Evolutionary conservation across 306 rosid genomes (phyloP), one percentile per base, ranked within the genome.

Genomic region (Vigna angularis): DNA sequence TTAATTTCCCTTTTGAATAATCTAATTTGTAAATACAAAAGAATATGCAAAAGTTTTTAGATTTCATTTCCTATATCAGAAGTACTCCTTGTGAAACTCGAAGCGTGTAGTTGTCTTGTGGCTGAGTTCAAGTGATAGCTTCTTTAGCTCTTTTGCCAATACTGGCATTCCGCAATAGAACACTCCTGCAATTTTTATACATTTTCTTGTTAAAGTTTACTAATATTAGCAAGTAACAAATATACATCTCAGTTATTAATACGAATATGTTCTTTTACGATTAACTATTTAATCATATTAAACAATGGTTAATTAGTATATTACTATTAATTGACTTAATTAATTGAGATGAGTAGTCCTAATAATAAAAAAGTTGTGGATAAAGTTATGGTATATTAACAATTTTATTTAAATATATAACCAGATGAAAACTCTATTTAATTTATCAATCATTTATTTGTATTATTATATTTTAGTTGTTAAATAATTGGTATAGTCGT

Each of bases 81-180:
- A 95, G 80, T 95, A 85, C 89, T 95, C 99, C 82, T 94, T 95
- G 79, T 93, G 99, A 82, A 95, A 95, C 69, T 95, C 90, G 3
- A 93, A 95, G 48, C 98, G 91, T 40, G 98, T 95, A 7, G 90
- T 73, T 83, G 99, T 93, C 88, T 88, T 89, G 75, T 86, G 91
- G 59, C 89, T 93, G 55, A 87, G 83, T 55, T 95, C 94, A 0
- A 79, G 87, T 52, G 98, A 90, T 26, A 95, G 87, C 82, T 77
- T 87, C 78, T 84, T 87, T 74, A 95, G 87, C 83, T 95, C 91
- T 87, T 95, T 91, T 38, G 98, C 99, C 80, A 93, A 84, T 76
- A 88, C 82, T 3, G 99, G 98, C 93, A 88, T 87, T 74, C 99
- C 98, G n/a, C 99, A 95, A 38, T 95, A 95, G 89, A 95, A 95